Conservation (phyloP, 768 basidiomycete species). For the Auricularia heimuer region DNA sequence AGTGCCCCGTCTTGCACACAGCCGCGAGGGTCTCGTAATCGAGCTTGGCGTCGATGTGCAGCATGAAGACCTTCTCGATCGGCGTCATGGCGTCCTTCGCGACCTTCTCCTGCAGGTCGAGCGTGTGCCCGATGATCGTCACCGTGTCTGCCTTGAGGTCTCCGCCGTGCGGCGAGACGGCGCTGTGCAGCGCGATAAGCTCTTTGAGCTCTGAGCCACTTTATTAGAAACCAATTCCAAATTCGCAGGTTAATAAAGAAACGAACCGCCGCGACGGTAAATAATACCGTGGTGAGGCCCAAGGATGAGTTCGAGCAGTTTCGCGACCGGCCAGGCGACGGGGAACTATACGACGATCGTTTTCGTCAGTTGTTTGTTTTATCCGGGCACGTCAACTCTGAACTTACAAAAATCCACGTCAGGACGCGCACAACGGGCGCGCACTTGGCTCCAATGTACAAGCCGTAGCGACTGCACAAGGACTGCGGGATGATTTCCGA, state of each 20-base stretch:
- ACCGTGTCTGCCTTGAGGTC: conserved; percentile 83
- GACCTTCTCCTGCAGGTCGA: conserved; percentile 79
- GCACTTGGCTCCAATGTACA: conserved; percentile 72
- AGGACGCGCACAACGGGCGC: conserved; percentile 62
- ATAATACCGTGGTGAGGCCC: conserved; percentile 87
- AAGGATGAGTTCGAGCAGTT: conserved; percentile 64
- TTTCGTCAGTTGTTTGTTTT: background rate
- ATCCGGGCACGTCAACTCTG: background rate
- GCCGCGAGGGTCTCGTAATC: conserved; percentile 71
- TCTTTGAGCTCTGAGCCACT: conserved; percentile 62
- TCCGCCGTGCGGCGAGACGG: conserved; percentile 59
- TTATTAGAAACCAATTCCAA: background rate
- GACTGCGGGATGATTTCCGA: conserved; percentile 71
- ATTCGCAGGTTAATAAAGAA: background rate
- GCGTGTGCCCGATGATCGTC: conserved; percentile 79
- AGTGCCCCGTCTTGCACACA: conserved; percentile 72
- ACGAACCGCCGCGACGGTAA: conserved; percentile 59
- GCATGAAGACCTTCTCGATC: conserved; percentile 63
- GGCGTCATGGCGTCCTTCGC: conserved; percentile 43
- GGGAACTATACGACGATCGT: conserved; percentile 37
- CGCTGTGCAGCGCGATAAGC: conserved; percentile 80
- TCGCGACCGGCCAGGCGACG: conserved; percentile 79
- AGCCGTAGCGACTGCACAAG: conserved; percentile 67
- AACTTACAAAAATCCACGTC: conserved; percentile 48
- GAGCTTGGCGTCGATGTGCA: conserved; percentile 73